These are phyloP conservation scores for Galeopsis tetrahit DNA, from an alignment of 257 asterid genomes.

Conservation along the genomic window DNA sequence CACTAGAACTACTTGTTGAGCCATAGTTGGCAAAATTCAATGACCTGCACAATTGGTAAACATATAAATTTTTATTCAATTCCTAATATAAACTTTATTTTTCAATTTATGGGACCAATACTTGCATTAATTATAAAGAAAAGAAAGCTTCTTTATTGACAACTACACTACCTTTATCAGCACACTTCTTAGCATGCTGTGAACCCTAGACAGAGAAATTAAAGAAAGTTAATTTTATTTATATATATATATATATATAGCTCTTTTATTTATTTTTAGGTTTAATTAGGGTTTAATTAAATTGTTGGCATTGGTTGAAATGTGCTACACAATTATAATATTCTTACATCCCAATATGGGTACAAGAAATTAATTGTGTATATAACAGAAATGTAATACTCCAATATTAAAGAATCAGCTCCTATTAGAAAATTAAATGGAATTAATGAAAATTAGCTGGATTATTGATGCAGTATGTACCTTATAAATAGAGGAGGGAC, in stretches of 20 bases:
- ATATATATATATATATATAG: background rate
- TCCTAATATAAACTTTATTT: slow-evolving; percentile 24
- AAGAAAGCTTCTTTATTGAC: slow-evolving; percentile 44
- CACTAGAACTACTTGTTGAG: slow-evolving; percentile 19
- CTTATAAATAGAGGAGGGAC: slow-evolving; percentile 60
- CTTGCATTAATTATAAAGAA: slow-evolving; percentile 28
- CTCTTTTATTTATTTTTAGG: background rate
- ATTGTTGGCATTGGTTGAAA: slow-evolving; percentile 20
- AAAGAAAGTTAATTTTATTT: background rate
- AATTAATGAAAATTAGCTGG: background rate
- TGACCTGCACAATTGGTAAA: slow-evolving; percentile 36
- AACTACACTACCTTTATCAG: slow-evolving; percentile 40
- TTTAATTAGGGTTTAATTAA: background rate
- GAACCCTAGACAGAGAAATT: slow-evolving; percentile 36
- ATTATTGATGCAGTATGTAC: slow-evolving; percentile 47
- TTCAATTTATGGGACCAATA: slow-evolving; percentile 51
- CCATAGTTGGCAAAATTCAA: slow-evolving; percentile 37
- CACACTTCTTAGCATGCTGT: slow-evolving; percentile 40
- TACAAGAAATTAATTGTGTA: background rate
- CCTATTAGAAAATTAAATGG: no score
- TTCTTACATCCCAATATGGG: background rate
- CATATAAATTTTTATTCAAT: background rate
- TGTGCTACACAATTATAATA: slow-evolving; percentile 7
- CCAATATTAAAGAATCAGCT: background rate
- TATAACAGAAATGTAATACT: background rate